phyloP scores from a whole-genome alignment of 306 rosid species.

The Vigna trinervia region DNA sequence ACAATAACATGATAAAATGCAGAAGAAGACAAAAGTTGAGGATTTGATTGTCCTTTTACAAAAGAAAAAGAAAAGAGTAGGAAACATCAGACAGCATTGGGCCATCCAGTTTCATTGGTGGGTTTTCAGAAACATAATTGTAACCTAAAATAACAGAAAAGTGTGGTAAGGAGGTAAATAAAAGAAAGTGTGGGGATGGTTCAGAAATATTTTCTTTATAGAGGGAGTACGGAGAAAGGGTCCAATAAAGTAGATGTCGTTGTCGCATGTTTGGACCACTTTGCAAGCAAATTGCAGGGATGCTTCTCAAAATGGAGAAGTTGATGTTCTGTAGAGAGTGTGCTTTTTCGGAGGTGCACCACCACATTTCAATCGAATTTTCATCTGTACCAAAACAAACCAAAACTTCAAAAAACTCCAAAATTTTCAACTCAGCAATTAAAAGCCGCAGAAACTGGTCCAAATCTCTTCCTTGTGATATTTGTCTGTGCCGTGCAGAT shows the following conservation, averaged over 20 bases:
- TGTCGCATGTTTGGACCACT: neutral
- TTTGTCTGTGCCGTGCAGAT: too few relatives aligned
- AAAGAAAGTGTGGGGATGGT: too few relatives aligned
- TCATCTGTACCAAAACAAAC: neutral
- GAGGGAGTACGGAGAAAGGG: too few relatives aligned
- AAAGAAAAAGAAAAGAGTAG: neutral
- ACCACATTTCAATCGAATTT: neutral
- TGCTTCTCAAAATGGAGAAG: constrained; percentile 35
- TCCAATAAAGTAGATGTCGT: neutral
- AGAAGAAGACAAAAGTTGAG: neutral
- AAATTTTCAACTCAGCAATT: too few relatives aligned
- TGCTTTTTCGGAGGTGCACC: neutral
- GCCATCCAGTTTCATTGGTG: neutral
- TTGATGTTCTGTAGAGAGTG: constrained; percentile 37
- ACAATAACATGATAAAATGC: neutral
- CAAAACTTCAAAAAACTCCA: neutral
- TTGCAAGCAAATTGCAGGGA: neutral
- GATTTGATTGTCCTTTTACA: neutral
- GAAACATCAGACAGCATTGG: neutral
- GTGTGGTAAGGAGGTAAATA: too few relatives aligned
- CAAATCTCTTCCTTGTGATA: too few relatives aligned
- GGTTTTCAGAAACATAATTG: too few relatives aligned
- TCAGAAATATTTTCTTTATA: too few relatives aligned
- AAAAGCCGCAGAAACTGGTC: too few relatives aligned
- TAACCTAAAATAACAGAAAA: too few relatives aligned